Evolutionary conservation across 2,329 filamentous ascomycete species (phyloP), one percentile per base, ranked within the genome.

Genomic region (Calonectria multiphialidica): DNA sequence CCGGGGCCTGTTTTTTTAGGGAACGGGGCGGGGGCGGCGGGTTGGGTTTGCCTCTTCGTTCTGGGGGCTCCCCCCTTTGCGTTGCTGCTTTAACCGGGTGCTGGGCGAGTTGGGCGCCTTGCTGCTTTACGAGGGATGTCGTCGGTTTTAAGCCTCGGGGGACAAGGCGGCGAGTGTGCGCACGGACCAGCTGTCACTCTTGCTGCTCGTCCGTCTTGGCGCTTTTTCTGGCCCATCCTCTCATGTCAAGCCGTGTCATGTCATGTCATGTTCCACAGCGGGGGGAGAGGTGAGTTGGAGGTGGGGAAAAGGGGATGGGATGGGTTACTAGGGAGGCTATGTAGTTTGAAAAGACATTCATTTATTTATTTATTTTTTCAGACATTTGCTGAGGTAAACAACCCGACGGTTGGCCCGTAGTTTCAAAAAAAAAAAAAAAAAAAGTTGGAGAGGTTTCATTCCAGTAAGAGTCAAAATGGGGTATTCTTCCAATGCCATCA

Each of bases 41-140:
- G n/a, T n/a, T n/a, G n/a, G n/a, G 5, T 23, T 47, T 37, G 47
- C 35, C 49, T 49, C 13, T 50, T 49, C 33, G 37, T 49, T 15
- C 15, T n/a, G 62, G 33, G 30, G 57, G 45, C 35, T 33, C 49
- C 44, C 49, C 44, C 50, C 47, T 76, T 74, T 68, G 35, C 44
- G 68, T 76, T 76, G 77, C 77, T 79, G 77, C 76, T 78, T 71
- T 74, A 72, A 74, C 49, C 64, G 37, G 44, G 37, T 25, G 53
- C 53, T 28, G 21, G 45, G 45, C 61, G 63, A 25, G 74, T 75
- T 68, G 71, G 74, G 61, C 66, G 55, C 13, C 44, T 70, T 62
- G 59, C 66, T 73, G 40, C 47, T 70, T 65, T 65, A 59, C 71
- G 42, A 68, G 70, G 65, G 66, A 70, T 62, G 67, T 66, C 66